These are phyloP conservation scores for Sarocladium brachiariae DNA, from an alignment of 2,329 filamentous ascomycete species.

Conservation along the genomic window DNA sequence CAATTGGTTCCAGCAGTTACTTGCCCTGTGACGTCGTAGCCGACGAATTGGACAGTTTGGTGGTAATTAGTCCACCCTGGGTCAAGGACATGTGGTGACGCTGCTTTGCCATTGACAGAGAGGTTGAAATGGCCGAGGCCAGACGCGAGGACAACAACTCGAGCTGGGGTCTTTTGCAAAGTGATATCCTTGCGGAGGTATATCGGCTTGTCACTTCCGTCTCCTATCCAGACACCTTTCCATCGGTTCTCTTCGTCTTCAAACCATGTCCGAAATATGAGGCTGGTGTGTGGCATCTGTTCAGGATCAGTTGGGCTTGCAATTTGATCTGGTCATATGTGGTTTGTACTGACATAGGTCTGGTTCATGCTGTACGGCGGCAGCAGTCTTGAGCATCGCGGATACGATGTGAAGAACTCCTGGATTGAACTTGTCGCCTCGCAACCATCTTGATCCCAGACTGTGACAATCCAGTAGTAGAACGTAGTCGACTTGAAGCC, in stretches of 20 bases:
- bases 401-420: conserved; percentile 33
- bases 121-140: conserved; percentile 34
- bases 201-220: conserved; percentile 31
- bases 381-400: conserved; percentile 24
- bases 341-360: conserved; percentile 22
- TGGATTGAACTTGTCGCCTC: conserved; percentile 20
- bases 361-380: conserved; percentile 36
- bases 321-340: not conserved
- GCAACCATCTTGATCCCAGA: conserved; percentile 27
- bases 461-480: conserved; percentile 29
- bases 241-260: conserved; percentile 31
- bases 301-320: not conserved
- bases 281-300: conserved; percentile 31
- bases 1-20: conserved; percentile 27
- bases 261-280: conserved; percentile 35
- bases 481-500: conserved; percentile 29
- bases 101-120: conserved; percentile 25
- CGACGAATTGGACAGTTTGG: conserved; percentile 33
- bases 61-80: conserved; percentile 35
- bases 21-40: conserved; percentile 32
- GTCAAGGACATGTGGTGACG: conserved; percentile 28
- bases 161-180: conserved; percentile 21
- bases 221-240: conserved; percentile 33
- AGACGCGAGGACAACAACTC: conserved; percentile 29
- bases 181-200: conserved; percentile 29